Base-by-base conservation (phyloP, 257 asterid genomes). In the Handroanthus guayacan region DNA sequence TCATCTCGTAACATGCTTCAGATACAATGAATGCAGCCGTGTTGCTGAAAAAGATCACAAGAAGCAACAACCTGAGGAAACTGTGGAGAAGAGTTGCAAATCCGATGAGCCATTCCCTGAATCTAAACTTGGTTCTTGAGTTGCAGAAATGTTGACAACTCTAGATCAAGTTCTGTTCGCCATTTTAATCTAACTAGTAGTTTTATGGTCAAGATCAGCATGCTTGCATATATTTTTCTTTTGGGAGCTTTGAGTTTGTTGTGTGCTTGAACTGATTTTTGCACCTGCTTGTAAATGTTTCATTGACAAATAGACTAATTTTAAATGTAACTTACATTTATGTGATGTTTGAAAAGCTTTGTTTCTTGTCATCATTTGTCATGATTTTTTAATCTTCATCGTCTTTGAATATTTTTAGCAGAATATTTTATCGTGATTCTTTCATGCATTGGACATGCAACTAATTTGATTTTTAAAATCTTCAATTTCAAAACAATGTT, bases 1-100 rank as follows among this genome's bases (percentile, higher is more conserved):
- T 78, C 97, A 93, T 70, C 93, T 90, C 18, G 62, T 75, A 13
- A 81, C 89, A 9, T 91, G 96, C 87, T 91, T 86, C 80, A 86
- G 96, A 85, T 84, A 83, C 93, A 83, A 69, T 8, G 84, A 76
- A 80, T 87, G 89, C 75, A 77, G 57, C 79, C 72, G 14, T 9
- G 47, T 47, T 77, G 60, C 62, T 67, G 71, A 73, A 52, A 75
- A 63, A 69, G 60, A 70, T 51, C 68, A 25, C 70, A 81, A 73
- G 64, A 72, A 58, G 65, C 44, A 34, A 41, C 8, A 5, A 9
- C 57, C 38, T 3, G 69, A 16, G 41, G 81, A 57, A 18, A 81
- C 82, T 58, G 39, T 8, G 72, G 77, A 80, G 81, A 75, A 62
- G 37, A 51, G 69, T 10, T 51, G 63, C 71, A 31, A 67, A 36